A percentile compares a stretch with the other conserved stretches of the same genome.
Evolutionary conservation across 345 rosid species (phyloP).

Genomic region (Sapria himalayana): DNA sequence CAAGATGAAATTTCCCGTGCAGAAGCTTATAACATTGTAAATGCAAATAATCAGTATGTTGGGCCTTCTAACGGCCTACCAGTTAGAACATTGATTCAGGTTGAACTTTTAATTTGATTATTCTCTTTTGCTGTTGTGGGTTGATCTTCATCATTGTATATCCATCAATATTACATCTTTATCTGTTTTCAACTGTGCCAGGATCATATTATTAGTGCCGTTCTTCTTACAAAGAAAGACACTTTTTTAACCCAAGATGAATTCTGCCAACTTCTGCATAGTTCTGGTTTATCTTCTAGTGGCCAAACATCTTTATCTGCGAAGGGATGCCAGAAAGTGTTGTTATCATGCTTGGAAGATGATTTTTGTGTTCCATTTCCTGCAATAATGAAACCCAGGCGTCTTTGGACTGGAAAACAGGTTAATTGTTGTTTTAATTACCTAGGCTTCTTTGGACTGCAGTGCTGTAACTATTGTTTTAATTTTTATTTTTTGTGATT

Average conservation of each 20-base stretch:
- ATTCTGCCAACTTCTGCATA: constrained; percentile 61
- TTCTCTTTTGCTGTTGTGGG: neutral
- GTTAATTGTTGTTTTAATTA: no score
- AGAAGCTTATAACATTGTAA: constrained; percentile 91
- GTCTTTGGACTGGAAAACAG: constrained; percentile 99
- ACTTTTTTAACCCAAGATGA: constrained; percentile 54
- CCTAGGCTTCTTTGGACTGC: no score
- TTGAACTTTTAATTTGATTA: constrained; percentile 7
- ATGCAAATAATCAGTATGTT: constrained; percentile 92
- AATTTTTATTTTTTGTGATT: no score
- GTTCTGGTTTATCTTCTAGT: constrained; percentile 48
- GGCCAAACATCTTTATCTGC: constrained; percentile 20
- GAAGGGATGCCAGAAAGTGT: constrained; percentile 47
- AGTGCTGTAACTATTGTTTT: no score
- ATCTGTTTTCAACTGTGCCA: constrained; percentile 17
- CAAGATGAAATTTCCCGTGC: constrained; percentile 99
- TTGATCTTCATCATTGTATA: constrained; percentile 5
- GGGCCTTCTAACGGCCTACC: constrained; percentile 95
- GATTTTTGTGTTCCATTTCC: constrained; percentile 28
- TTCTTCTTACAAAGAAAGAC: constrained; percentile 72
- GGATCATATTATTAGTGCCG: constrained; percentile 90
- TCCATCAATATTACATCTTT: constrained; percentile 3
- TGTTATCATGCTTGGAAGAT: constrained; percentile 25
- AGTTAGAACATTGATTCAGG: constrained; percentile 85
- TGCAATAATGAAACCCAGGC: constrained; percentile 65